Conservation (phyloP, 495 filamentous ascomycete species). For the Chaetomium fimeti region DNA sequence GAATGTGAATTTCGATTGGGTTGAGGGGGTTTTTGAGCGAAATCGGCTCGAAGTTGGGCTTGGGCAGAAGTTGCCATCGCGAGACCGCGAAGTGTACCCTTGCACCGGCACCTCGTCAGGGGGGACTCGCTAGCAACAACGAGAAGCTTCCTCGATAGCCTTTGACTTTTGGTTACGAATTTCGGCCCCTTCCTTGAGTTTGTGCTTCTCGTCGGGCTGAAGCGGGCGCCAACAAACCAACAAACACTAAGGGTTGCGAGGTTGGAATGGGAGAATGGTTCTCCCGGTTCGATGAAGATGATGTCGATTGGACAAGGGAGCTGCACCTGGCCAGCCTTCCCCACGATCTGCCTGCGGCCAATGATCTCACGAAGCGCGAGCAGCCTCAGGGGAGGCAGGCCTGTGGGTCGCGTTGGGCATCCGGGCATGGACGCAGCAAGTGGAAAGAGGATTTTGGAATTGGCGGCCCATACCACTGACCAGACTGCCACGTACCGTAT, state of each 20-base stretch:
- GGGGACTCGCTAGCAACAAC: background rate
- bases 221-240: background rate
- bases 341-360: conserved; percentile 18
- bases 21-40: background rate
- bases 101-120: background rate
- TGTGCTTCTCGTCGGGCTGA: background rate
- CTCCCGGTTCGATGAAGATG: background rate
- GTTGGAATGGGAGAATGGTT: background rate
- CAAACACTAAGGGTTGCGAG: background rate
- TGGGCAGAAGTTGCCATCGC: background rate
- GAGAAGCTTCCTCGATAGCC: background rate
- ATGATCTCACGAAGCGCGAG: background rate
- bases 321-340: conserved; percentile 8
- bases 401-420: conserved; percentile 32
- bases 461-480: conserved; percentile 11
- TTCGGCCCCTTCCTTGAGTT: background rate
- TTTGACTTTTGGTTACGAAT: background rate
- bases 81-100: background rate
- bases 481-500: conserved; percentile 28
- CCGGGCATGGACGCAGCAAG: conserved; percentile 28
- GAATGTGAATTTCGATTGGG: background rate
- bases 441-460: background rate
- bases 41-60: conserved; percentile 4
- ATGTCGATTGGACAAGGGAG: conserved; percentile 10
- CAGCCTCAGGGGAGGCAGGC: conserved; percentile 17